Evolutionary conservation across 352 stramenopile genomes (phyloP).

Genomic region (Phytopythium chamaehyphon): DNA sequence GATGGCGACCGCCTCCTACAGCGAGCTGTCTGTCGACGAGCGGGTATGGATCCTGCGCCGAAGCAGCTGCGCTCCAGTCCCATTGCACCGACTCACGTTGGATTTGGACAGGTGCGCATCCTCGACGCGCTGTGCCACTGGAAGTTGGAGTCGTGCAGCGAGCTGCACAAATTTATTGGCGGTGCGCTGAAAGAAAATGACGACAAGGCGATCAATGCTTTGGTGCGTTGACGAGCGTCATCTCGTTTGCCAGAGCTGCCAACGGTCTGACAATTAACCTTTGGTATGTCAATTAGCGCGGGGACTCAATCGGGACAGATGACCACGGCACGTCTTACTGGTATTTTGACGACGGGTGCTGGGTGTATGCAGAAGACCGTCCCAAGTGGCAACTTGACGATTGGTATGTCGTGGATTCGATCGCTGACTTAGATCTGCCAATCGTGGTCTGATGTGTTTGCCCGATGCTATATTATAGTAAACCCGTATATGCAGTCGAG

Average conservation of each 20-base stretch:
- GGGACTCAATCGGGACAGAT: slow-evolving; percentile 65
- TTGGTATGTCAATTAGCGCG: slow-evolving; percentile 32
- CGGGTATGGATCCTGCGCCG: slow-evolving; percentile 26
- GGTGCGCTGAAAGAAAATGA: slow-evolving; percentile 63
- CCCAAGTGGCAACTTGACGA: slow-evolving; percentile 51
- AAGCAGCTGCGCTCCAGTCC: background rate
- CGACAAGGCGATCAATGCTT: slow-evolving; percentile 40
- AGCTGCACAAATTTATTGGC: slow-evolving; percentile 75
- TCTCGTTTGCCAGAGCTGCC: background rate
- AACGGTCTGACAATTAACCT: slow-evolving; percentile 9
- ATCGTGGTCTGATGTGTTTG: background rate
- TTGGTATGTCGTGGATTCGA: slow-evolving; percentile 14
- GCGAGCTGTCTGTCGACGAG: slow-evolving; percentile 50
- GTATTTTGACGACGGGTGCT: slow-evolving; percentile 85
- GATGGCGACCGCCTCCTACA: slow-evolving; percentile 50
- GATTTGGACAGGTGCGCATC: slow-evolving; percentile 47
- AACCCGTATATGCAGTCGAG: slow-evolving; percentile 54
- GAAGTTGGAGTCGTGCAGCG: slow-evolving; percentile 71
- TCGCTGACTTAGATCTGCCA: background rate
- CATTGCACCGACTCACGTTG: background rate
- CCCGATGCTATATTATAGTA: slow-evolving; percentile 12
- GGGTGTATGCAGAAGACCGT: slow-evolving; percentile 81
- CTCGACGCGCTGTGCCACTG: slow-evolving; percentile 79
- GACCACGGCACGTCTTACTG: slow-evolving; percentile 75
- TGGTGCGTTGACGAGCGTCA: slow-evolving; percentile 36